Percentiles rank a stretch among this genome's conserved stretches.
phyloP scores from a whole-genome alignment of 768 basidiomycete genomes.

The Lentinula sp. region DNA sequence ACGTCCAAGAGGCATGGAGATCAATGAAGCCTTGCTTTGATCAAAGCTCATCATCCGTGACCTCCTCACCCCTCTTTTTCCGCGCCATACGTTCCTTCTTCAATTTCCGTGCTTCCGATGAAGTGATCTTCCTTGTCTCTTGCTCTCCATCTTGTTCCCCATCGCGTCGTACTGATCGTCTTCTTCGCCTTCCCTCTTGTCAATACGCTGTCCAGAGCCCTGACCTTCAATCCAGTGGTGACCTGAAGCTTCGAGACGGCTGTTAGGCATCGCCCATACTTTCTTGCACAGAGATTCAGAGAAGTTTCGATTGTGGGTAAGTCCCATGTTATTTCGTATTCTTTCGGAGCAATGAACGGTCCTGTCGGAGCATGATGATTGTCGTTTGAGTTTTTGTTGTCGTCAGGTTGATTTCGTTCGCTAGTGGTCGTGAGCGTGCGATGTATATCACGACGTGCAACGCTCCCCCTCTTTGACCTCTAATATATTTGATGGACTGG shows the following conservation, averaged over 20 bases:
- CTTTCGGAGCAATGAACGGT: conserved; percentile 53
- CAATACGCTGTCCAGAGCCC: conserved; percentile 92
- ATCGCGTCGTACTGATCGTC: conserved; percentile 93
- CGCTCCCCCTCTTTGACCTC: conserved; percentile 56
- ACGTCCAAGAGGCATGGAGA: background rate
- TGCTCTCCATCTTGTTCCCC: conserved; percentile 91
- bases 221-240: conserved; percentile 99
- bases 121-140: conserved; percentile 81
- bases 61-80: conserved; percentile 82
- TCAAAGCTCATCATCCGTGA: conserved; percentile 62
- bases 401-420: conserved; percentile 39
- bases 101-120: conserved; percentile 78
- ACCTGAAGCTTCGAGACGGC: conserved; percentile 91
- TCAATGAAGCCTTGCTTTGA: background rate
- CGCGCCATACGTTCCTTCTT: conserved; percentile 97
- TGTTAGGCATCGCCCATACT: conserved; percentile 99
- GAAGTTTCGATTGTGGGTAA: conserved; percentile 98
- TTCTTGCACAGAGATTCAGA: conserved; percentile 97
- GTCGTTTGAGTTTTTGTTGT: conserved; percentile 28
- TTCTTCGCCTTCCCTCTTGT: conserved; percentile 89
- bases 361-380: conserved; percentile 28
- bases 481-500: conserved; percentile 69
- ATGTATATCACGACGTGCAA: conserved; percentile 59
- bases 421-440: conserved; percentile 22
- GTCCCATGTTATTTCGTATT: conserved; percentile 78